phyloP scores from a whole-genome alignment of 768 basidiomycete genomes.

The Goffeauzyma gilvescens region DNA sequence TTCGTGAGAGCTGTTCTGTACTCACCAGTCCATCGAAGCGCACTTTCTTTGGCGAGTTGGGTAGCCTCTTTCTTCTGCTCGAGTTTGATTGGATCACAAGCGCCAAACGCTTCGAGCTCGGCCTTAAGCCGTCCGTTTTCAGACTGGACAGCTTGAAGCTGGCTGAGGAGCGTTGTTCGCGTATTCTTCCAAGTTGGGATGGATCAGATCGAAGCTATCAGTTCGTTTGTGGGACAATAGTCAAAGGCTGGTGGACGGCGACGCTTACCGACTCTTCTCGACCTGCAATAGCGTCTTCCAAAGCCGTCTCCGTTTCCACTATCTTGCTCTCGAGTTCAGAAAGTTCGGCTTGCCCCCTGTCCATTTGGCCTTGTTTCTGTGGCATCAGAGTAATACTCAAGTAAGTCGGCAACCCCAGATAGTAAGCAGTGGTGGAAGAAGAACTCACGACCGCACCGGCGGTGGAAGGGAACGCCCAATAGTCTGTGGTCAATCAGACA shows the following conservation, averaged over 20 bases:
- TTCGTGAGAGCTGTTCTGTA: background rate
- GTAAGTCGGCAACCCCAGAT: background rate
- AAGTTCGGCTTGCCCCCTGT: slow-evolving; percentile 24
- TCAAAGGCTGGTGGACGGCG: background rate
- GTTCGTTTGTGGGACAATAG: background rate
- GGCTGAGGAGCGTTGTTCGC: slow-evolving; percentile 41
- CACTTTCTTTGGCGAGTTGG: slow-evolving; percentile 62
- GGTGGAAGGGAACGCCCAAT: slow-evolving; percentile 89
- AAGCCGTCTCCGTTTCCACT: slow-evolving; percentile 34
- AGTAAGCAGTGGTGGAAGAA: too few species aligned
- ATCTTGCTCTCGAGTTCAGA: slow-evolving; percentile 15
- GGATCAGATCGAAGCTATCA: background rate
- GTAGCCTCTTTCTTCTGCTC: slow-evolving; percentile 57
- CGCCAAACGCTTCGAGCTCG: slow-evolving; percentile 60
- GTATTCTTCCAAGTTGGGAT: slow-evolving; percentile 37
- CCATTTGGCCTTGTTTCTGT: slow-evolving; percentile 23
- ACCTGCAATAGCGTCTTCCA: slow-evolving; percentile 43
- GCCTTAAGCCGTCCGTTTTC: slow-evolving; percentile 40
- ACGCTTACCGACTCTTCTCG: slow-evolving; percentile 28
- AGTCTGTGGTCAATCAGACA: slow-evolving; percentile 57
- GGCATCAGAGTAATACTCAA: background rate
- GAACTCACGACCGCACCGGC: slow-evolving; percentile 53
- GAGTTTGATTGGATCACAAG: slow-evolving; percentile 64
- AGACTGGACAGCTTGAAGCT: slow-evolving; percentile 38
- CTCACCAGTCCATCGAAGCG: slow-evolving; percentile 74